phyloP scores from a whole-genome alignment of 208 protist species.

The Herpetomonas tarakana region DNA sequence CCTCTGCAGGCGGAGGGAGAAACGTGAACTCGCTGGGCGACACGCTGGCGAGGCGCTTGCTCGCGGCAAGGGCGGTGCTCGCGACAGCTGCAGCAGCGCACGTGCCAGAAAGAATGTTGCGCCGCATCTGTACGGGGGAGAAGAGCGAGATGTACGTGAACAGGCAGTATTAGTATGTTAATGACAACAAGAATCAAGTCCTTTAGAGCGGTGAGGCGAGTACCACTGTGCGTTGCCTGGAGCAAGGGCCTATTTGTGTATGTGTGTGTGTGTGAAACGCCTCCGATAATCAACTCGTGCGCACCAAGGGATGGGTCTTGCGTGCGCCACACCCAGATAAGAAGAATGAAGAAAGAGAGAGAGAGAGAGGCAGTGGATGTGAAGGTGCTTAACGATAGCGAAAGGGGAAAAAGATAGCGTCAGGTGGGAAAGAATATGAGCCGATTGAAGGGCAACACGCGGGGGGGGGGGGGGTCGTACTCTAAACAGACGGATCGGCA shows the following conservation, averaged over 20 bases:
- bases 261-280: too few relatives aligned
- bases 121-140: background rate
- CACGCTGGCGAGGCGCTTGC: constrained; percentile 24
- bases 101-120: constrained; percentile 14
- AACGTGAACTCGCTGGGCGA: constrained; percentile 37
- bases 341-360: background rate
- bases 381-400: too few relatives aligned
- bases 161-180: background rate
- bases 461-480: too few relatives aligned
- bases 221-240: too few relatives aligned
- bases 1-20: constrained; percentile 19
- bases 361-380: constrained; percentile 10
- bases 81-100: background rate
- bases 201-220: too few relatives aligned
- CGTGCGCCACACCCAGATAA: constrained; percentile 6
- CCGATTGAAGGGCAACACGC: too few relatives aligned
- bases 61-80: constrained; percentile 1
- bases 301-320: too few relatives aligned
- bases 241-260: too few relatives aligned
- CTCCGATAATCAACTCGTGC: too few relatives aligned
- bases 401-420: too few relatives aligned
- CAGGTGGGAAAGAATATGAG: too few relatives aligned
- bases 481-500: too few relatives aligned
- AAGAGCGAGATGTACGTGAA: constrained; percentile 5
- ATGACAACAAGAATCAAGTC: background rate